Percentiles rank a stretch among this genome's conserved stretches.
Conservation (phyloP, 441 rosid species). For the Sinapis alba region DNA sequence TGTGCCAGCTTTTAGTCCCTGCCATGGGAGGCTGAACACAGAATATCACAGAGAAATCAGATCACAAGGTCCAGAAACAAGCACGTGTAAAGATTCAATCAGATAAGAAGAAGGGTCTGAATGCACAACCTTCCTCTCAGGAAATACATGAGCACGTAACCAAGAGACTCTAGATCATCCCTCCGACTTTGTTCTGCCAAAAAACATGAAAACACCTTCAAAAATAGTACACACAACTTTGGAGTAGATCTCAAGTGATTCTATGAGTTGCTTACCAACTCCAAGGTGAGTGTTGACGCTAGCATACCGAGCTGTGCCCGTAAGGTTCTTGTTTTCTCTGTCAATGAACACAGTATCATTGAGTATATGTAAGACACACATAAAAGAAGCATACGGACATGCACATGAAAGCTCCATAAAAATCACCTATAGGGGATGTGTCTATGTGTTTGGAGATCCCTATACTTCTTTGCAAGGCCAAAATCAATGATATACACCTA, state of each 20-base stretch:
- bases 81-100: constrained; percentile 2
- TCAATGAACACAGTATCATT: constrained; percentile 19
- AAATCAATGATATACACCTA: constrained; percentile 94
- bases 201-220: background rate
- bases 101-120: background rate
- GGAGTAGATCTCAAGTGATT: constrained; percentile 12
- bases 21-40: constrained; percentile 70
- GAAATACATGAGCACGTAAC: constrained; percentile 90
- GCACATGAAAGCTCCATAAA: constrained; percentile 26
- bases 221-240: constrained; percentile 6
- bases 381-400: background rate
- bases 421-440: constrained; percentile 92
- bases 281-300: constrained; percentile 94
- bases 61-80: background rate
- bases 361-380: constrained; percentile 1
- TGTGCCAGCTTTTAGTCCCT: constrained; percentile 69
- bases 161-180: constrained; percentile 94
- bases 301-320: constrained; percentile 97
- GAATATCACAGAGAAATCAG: constrained; percentile 12
- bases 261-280: constrained; percentile 56
- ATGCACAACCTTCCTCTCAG: constrained; percentile 77
- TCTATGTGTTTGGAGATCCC: constrained; percentile 97
- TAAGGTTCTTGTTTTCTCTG: constrained; percentile 89
- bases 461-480: constrained; percentile 97
- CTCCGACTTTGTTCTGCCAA: constrained; percentile 88